Conservation (phyloP, 1,284 basidiomycete species). For the Tylopilus orsonianus region DNA sequence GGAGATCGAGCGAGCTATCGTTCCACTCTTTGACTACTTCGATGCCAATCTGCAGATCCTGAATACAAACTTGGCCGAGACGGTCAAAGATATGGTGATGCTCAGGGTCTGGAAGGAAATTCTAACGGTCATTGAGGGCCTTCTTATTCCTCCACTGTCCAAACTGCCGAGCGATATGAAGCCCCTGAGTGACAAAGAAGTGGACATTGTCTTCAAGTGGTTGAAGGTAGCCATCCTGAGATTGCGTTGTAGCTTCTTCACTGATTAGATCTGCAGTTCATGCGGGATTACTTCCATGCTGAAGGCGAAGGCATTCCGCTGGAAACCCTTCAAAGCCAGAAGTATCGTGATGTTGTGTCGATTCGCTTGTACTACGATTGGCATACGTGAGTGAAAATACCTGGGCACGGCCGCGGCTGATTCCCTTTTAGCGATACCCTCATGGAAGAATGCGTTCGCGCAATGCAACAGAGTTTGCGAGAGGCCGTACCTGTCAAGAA, state of each 20-base stretch:
- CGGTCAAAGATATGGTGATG: slow-evolving; percentile 93
- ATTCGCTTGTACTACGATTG: slow-evolving; percentile 93
- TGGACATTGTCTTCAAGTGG: slow-evolving; percentile 99
- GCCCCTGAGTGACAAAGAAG: slow-evolving; percentile 90
- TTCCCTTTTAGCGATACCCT: slow-evolving; percentile 66
- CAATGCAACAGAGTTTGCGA: slow-evolving; percentile 83
- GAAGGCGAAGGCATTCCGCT: slow-evolving; percentile 90
- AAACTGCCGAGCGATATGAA: slow-evolving; percentile 90
- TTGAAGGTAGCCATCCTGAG: slow-evolving; percentile 60
- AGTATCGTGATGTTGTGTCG: slow-evolving; percentile 90
- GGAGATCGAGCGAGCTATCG: slow-evolving; percentile 93
- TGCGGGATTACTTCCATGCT: slow-evolving; percentile 94
- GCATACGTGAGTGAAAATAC: slow-evolving; percentile 63
- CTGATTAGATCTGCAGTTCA: slow-evolving; percentile 54
- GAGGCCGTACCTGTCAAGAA: slow-evolving; percentile 78
- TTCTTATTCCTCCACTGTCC: slow-evolving; percentile 91
- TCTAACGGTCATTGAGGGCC: slow-evolving; percentile 79
- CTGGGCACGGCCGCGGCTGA: slow-evolving; percentile 8
- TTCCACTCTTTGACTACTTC: slow-evolving; percentile 94
- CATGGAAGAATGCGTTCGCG: slow-evolving; percentile 95
- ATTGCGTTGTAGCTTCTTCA: background rate
- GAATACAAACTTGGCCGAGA: slow-evolving; percentile 82
- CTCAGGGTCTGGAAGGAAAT: slow-evolving; percentile 97
- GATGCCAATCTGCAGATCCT: slow-evolving; percentile 92
- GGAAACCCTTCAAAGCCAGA: slow-evolving; percentile 91